phyloP scores from a whole-genome alignment of 2,329 filamentous ascomycete species.

The Claviceps purpurea region DNA sequence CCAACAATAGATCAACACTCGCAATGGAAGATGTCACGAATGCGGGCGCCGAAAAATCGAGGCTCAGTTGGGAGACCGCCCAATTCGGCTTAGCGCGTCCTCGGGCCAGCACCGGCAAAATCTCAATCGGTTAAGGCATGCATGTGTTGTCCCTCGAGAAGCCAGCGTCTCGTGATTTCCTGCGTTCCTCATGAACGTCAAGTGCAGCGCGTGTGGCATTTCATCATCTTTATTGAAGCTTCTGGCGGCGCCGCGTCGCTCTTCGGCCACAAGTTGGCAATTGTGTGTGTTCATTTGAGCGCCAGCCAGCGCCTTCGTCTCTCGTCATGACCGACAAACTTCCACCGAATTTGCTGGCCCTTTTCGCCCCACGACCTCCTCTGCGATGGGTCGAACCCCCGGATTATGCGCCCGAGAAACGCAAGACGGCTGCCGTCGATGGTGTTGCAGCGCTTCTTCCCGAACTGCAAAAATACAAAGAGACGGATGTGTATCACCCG shows the following conservation, averaged over 20 bases:
- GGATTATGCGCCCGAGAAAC: slow-evolving; percentile 73
- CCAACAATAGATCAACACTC: slow-evolving; percentile 14
- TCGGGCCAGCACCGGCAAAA: slow-evolving; percentile 12
- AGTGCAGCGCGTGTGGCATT: slow-evolving; percentile 7
- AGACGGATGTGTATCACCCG: slow-evolving; percentile 61
- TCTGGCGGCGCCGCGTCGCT: background rate
- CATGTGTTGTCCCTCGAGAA: slow-evolving; percentile 2
- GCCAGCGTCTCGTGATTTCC: slow-evolving; percentile 10
- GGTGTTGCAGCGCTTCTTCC: slow-evolving; percentile 66
- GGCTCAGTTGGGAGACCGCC: slow-evolving; percentile 4
- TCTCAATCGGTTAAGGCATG: background rate
- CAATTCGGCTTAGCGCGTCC: slow-evolving; percentile 14
- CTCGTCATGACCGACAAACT: slow-evolving; percentile 83
- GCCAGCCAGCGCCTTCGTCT: background rate
- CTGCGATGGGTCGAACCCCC: slow-evolving; percentile 76
- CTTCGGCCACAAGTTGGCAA: background rate
- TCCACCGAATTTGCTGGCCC: slow-evolving; percentile 78
- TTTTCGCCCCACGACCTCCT: slow-evolving; percentile 89
- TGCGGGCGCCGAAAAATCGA: slow-evolving; percentile 4
- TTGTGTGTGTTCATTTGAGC: background rate
- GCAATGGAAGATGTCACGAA: slow-evolving; percentile 8
- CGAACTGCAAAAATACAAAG: slow-evolving; percentile 62
- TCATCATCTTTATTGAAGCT: background rate
- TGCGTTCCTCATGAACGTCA: slow-evolving; percentile 3
- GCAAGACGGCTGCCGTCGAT: slow-evolving; percentile 57